These are phyloP conservation scores for Quercus wislizeni DNA, from an alignment of 306 rosid species.

Conservation along the genomic window DNA sequence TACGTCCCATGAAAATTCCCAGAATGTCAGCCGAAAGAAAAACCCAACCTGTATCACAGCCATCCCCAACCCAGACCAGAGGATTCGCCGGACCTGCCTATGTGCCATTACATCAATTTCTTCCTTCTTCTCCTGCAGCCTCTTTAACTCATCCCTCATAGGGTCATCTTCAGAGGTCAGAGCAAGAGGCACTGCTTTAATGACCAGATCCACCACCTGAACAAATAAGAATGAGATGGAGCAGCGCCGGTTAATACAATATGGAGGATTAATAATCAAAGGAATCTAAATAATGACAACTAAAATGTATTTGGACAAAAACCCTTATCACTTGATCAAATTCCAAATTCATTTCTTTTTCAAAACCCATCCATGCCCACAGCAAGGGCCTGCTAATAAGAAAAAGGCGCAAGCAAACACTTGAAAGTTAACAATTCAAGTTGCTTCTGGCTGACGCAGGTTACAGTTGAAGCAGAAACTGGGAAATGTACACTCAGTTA, in stretches of 20 bases:
- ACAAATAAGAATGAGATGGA: constrained; percentile 7
- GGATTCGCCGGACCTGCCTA: constrained; percentile 68
- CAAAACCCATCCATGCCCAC: neutral
- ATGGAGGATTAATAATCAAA: neutral
- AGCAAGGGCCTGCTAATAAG: neutral
- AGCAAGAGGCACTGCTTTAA: constrained; percentile 74
- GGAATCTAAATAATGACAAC: constrained; percentile 1
- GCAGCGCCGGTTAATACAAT: constrained; percentile 4
- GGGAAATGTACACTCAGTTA: neutral
- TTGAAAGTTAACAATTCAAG: neutral
- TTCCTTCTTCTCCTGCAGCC: constrained; percentile 56
- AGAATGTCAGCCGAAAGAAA: constrained; percentile 92
- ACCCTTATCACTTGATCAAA: neutral
- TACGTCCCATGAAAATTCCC: constrained; percentile 99
- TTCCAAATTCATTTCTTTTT: neutral
- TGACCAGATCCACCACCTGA: constrained; percentile 80
- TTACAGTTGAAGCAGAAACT: neutral
- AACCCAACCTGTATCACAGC: constrained; percentile 51
- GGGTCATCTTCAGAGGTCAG: constrained; percentile 63
- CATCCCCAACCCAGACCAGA: constrained; percentile 65
- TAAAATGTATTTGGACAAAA: constrained; percentile 2
- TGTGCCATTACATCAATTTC: constrained; percentile 72
- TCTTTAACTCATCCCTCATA: constrained; percentile 52
- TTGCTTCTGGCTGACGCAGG: neutral
- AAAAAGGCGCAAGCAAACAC: neutral